phyloP scores from a whole-genome alignment of 345 rosid species.

The Populus simonii region DNA sequence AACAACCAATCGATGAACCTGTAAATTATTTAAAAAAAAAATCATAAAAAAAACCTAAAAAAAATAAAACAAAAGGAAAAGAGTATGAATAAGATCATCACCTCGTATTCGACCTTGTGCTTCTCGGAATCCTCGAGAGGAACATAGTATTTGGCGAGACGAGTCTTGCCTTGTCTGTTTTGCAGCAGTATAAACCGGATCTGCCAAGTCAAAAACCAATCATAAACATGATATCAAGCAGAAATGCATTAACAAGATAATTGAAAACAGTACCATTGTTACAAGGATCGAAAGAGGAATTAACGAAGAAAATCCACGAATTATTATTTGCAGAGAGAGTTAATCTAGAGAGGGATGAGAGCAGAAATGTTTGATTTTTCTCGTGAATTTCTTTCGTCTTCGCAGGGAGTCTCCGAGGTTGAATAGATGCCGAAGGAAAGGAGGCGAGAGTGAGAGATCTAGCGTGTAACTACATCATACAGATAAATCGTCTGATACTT shows the following conservation, averaged over 20 bases:
- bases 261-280: constrained; percentile 8
- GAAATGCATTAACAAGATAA: neutral
- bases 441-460: neutral
- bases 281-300: neutral
- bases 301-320: neutral
- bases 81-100: neutral
- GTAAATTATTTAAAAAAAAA: neutral
- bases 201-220: constrained; percentile 34
- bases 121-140: constrained; percentile 98
- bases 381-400: neutral
- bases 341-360: neutral
- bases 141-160: constrained; percentile 95
- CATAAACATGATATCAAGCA: neutral
- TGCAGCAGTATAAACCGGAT: constrained; percentile 97
- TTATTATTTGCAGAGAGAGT: neutral
- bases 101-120: constrained; percentile 98
- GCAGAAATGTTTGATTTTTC: neutral
- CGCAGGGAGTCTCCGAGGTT: neutral
- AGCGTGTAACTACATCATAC: neutral
- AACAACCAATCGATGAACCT: constrained; percentile 98
- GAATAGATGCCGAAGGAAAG: neutral
- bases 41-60: neutral
- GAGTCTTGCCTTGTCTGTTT: constrained; percentile 99
- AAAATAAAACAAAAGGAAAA: neutral
- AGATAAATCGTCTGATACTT: neutral